Base-by-base conservation (phyloP, 345 rosid genomes). In the Gossypium stocksii region DNA sequence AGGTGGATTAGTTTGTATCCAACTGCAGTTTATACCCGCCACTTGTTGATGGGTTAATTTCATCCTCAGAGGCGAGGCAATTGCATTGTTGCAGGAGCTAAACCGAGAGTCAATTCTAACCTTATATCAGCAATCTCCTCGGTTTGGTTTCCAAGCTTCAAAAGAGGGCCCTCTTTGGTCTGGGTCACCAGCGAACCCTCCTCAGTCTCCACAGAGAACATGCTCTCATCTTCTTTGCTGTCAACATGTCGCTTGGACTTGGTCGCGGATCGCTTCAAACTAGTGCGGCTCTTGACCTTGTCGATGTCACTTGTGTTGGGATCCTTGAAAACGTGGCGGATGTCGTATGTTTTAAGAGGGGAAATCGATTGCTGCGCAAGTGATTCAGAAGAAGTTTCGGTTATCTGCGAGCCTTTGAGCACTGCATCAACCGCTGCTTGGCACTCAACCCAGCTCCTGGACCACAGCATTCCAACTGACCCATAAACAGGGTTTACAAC, bases 361-460 rank as follows among this genome's bases (percentile, higher is more conserved):
- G 70, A 80, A 45, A 73, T 68, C 77, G 69, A 29, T 76, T 76
- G 80, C 13, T 19, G 68, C 23, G 59, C 22, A 9, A 45, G 72
- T 19, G 66, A 19, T n/a, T 70, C 68, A 13, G 62, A 44, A 5
- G 76, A 72, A 45, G 72, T 64, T 22, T 69, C 67, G 19, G 48
- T 22, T 19, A 81, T 72, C 23, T 84, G 74, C 12, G 76, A 61
- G 29, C 87, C 87, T 45, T 53, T 77, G 54, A 86, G 85, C 4
- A 88, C 89, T 1, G 82, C 82, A 34, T 88, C 88, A 15, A 86
- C 87, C 1, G 89, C 87, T 1, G 89, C 82, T 67, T 87, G 87
- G 80, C 93, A 89, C 29, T 82, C 83, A 20, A 74, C 80, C 93
- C 93, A 87, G 76, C 82, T 83, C 2, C 93, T 89, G 7, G 89